Percentiles rank a stretch among this genome's conserved stretches.
Conservation (phyloP, 805 yeast genomes). For the Jamesozyma jinghongensis region DNA sequence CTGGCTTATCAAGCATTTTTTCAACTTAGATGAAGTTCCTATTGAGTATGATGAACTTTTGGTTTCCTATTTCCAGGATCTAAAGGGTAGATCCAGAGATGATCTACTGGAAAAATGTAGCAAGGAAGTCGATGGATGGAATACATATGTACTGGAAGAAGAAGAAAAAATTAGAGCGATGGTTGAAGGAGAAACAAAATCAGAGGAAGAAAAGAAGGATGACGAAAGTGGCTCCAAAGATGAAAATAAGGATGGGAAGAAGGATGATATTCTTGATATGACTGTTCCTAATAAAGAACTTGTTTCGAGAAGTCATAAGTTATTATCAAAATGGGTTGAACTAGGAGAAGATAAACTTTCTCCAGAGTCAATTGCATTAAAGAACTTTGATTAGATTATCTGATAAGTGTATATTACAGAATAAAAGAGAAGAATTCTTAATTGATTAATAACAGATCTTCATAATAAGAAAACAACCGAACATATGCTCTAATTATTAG, state of each 20-base stretch:
- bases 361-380: constrained; percentile 8
- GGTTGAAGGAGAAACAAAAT: constrained; percentile 13
- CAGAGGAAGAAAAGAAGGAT: constrained; percentile 4
- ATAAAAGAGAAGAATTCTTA: no score
- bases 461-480: no score
- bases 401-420: neutral
- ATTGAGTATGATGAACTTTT: constrained; percentile 21
- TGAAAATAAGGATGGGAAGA: neutral
- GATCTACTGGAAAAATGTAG: constrained; percentile 17
- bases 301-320: constrained; percentile 15
- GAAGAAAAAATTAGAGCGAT: constrained; percentile 17
- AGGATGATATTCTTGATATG: constrained; percentile 4
- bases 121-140: constrained; percentile 18
- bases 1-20: constrained; percentile 29
- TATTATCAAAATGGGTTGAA: constrained; percentile 13
- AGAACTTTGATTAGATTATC: constrained; percentile 6
- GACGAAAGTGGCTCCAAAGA: constrained; percentile 8
- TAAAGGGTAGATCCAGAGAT: constrained; percentile 19
- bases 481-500: no score
- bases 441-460: no score
- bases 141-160: constrained; percentile 17
- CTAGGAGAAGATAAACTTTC: constrained; percentile 4
- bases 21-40: constrained; percentile 22
- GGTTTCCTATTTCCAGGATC: constrained; percentile 23
- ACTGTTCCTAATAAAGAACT: constrained; percentile 19